Percentiles rank a stretch among this genome's conserved stretches.
phyloP scores from a whole-genome alignment of 83 land plant genomes.

The Larix sibirica region DNA sequence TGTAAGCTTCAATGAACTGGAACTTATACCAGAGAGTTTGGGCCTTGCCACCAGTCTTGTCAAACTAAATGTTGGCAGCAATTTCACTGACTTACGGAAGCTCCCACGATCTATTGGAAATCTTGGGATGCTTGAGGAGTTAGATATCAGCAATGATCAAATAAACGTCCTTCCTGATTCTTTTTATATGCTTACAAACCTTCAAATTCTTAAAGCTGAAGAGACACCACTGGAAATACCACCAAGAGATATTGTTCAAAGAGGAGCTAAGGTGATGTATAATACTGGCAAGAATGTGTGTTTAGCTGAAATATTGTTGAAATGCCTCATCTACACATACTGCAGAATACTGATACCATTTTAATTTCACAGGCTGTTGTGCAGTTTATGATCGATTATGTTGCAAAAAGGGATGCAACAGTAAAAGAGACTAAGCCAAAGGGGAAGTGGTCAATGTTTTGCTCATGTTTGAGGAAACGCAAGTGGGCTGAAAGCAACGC shows the following conservation, averaged over 20 bases:
- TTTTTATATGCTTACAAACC: conserved; percentile 37
- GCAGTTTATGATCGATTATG: conserved; percentile 18
- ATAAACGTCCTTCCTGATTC: conserved; percentile 44
- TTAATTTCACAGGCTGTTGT: conserved; percentile 23
- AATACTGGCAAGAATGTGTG: background rate
- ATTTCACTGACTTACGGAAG: conserved; percentile 34
- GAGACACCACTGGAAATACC: conserved; percentile 42
- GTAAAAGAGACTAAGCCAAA: conserved; percentile 16
- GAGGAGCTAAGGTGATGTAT: conserved; percentile 48
- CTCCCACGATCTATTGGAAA: conserved; percentile 50
- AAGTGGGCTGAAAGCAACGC: conserved; percentile 8
- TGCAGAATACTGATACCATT: background rate
- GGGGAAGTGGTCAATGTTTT: background rate
- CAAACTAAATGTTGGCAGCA: conserved; percentile 47
- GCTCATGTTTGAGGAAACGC: background rate
- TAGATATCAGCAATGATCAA: conserved; percentile 46
- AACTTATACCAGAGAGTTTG: conserved; percentile 49
- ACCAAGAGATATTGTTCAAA: conserved; percentile 28
- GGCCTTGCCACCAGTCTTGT: conserved; percentile 39
- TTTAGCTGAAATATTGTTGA: background rate
- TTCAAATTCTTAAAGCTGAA: conserved; percentile 33
- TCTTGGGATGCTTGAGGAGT: conserved; percentile 40
- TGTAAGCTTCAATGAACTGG: conserved; percentile 43
- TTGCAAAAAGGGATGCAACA: background rate
- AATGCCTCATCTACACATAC: background rate